Evolutionary conservation across 148 eudicot genomes (phyloP).

Genomic region (Beta vulgaris): DNA sequence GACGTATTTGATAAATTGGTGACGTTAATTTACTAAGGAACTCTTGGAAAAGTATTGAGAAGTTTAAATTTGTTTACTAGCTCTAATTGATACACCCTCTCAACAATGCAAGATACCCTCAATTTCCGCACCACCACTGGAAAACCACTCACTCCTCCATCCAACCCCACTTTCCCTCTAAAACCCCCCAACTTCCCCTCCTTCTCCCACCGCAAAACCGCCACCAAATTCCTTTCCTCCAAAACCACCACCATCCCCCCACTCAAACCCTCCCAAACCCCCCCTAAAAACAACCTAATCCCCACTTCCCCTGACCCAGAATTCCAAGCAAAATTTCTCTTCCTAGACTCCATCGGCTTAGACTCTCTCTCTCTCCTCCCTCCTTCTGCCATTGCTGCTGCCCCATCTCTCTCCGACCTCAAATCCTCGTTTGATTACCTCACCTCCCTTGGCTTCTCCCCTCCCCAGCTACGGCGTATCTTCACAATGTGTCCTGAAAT

Average conservation of each 20-base stretch:
- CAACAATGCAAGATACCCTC: slow-evolving; percentile 32
- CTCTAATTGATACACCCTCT: too few species aligned
- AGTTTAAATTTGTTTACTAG: too few species aligned
- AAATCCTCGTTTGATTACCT: slow-evolving; percentile 41
- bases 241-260: slow-evolving; percentile 3
- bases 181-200: slow-evolving; percentile 26
- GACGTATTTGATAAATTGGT: too few species aligned
- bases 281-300: not conserved
- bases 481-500: slow-evolving; percentile 68
- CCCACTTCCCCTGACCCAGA: slow-evolving; percentile 11
- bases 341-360: slow-evolving; percentile 75
- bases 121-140: slow-evolving; percentile 30
- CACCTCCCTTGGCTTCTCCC: slow-evolving; percentile 45
- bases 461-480: slow-evolving; percentile 55
- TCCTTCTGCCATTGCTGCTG: slow-evolving; percentile 36
- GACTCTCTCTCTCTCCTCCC: slow-evolving; percentile 53
- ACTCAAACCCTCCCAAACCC: not conserved
- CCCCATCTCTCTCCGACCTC: slow-evolving; percentile 49
- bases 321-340: slow-evolving; percentile 59
- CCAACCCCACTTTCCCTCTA: slow-evolving; percentile 23
- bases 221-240: slow-evolving; percentile 7
- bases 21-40: too few species aligned
- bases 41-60: too few species aligned
- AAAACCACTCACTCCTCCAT: slow-evolving; percentile 6
- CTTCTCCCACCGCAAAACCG: slow-evolving; percentile 26